Conservation (phyloP, 2,329 filamentous ascomycete species). For the Paraconiothyrium brasiliense region DNA sequence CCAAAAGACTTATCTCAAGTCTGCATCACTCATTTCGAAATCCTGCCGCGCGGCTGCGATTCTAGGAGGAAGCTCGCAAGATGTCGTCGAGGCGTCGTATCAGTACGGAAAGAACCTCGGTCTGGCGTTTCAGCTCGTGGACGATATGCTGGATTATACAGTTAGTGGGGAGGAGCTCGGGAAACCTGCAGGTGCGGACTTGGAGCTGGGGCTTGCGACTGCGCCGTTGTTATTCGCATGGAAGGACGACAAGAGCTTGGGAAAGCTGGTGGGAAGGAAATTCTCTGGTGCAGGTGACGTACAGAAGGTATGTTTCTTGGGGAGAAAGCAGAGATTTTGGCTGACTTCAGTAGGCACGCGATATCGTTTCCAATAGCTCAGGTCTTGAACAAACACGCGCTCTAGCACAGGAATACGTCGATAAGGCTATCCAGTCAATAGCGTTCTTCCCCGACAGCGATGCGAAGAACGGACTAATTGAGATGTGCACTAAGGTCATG, state of each 20-base stretch:
- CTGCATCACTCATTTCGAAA: conserved; percentile 94
- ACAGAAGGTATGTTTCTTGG: conserved; percentile 69
- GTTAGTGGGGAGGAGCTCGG: conserved; percentile 84
- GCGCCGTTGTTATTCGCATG: conserved; percentile 95
- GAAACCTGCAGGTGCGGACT: conserved; percentile 92
- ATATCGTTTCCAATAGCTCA: conserved; percentile 82
- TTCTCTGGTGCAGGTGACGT: conserved; percentile 88
- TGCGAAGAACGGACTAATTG: conserved; percentile 87
- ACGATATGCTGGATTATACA: conserved; percentile 98
- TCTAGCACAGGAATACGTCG: conserved; percentile 88
- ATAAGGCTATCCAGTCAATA: conserved; percentile 88
- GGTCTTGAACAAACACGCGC: conserved; percentile 92
- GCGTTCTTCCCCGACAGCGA: conserved; percentile 89
- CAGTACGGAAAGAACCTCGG: conserved; percentile 92
- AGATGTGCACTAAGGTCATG: conserved; percentile 94
- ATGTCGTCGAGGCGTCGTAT: conserved; percentile 91
- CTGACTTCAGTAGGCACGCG: conserved; percentile 72
- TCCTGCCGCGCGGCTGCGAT: conserved; percentile 90
- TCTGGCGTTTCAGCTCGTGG: conserved; percentile 94
- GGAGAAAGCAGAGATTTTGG: background rate
- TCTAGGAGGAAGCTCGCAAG: conserved; percentile 77
- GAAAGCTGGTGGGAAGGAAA: conserved; percentile 88
- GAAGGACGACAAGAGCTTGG: conserved; percentile 86
- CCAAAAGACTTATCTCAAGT: conserved; percentile 98
- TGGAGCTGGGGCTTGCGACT: conserved; percentile 92